These are phyloP conservation scores for Diplosphaera chodatii DNA, from an alignment of 139 green algal species.

Conservation along the genomic window DNA sequence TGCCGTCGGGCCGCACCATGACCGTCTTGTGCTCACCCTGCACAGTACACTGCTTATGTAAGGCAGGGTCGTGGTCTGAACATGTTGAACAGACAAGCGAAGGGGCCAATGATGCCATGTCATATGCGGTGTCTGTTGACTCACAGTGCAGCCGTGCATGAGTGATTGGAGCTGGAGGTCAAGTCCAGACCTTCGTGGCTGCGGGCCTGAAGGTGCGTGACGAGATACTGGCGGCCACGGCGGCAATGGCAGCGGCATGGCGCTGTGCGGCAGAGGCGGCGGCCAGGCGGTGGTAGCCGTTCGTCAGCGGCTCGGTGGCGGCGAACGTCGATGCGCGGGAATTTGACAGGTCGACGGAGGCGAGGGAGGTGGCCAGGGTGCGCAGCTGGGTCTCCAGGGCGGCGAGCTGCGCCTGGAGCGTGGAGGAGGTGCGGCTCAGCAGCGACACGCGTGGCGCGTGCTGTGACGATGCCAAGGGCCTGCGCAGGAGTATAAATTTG, in stretches of 20 bases:
- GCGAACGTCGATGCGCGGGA: too few species aligned
- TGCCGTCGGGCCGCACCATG: neutral
- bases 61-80: too few species aligned
- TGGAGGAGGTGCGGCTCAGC: neutral
- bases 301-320: neutral
- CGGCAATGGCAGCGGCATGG: neutral
- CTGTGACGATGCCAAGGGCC: neutral
- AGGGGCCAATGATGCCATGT: too few species aligned
- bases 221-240: neutral
- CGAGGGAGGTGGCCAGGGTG: too few species aligned
- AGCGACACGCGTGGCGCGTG: neutral
- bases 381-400: neutral
- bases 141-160: too few species aligned
- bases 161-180: neutral
- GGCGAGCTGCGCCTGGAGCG: neutral
- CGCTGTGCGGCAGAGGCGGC: neutral
- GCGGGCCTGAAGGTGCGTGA: neutral
- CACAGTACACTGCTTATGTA: too few species aligned
- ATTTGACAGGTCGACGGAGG: too few species aligned
- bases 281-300: neutral
- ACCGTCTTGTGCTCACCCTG: neutral
- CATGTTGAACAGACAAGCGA: too few species aligned
- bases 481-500: too few species aligned
- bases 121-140: too few species aligned
- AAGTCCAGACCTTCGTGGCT: neutral